These are phyloP conservation scores for Populus hybrid DNA, from an alignment of 441 rosid species.

Conservation along the genomic window DNA sequence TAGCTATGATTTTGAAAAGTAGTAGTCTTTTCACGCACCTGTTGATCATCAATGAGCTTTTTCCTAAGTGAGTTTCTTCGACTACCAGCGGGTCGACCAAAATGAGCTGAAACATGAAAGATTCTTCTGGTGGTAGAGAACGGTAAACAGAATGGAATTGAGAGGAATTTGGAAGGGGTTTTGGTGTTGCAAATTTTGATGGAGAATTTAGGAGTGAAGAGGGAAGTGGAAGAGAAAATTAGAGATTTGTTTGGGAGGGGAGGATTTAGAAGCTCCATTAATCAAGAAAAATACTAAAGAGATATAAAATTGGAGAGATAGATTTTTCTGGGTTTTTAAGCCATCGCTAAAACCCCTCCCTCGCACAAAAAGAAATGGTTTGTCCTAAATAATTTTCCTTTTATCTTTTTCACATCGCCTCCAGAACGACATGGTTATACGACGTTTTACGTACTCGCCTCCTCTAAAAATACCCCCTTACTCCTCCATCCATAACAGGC, in stretches of 20 bases:
- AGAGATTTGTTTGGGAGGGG: constrained; percentile 23
- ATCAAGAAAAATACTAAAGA: not conserved
- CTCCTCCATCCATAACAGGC: too few species aligned
- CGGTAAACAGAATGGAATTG: constrained; percentile 21
- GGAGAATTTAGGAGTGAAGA: constrained; percentile 31
- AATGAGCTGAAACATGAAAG: constrained; percentile 51
- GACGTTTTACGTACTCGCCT: not conserved
- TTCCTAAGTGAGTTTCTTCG: constrained; percentile 76
- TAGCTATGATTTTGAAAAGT: constrained; percentile 29
- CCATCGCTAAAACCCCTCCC: constrained; percentile 21
- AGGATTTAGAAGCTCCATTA: constrained; percentile 47
- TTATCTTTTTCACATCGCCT: not conserved
- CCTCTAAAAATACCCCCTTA: too few species aligned
- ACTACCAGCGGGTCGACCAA: constrained; percentile 36
- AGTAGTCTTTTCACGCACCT: constrained; percentile 46
- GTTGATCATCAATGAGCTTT: constrained; percentile 53
- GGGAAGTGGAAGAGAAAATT: constrained; percentile 17
- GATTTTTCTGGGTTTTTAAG: constrained; percentile 13
- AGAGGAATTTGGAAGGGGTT: constrained; percentile 23
- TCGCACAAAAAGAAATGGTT: not conserved
- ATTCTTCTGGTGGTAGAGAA: constrained; percentile 8
- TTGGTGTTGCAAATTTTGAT: constrained; percentile 21
- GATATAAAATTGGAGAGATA: not conserved
- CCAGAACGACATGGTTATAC: not conserved
- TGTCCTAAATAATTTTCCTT: not conserved